Evolutionary conservation across 1,139 yeast genomes (phyloP).

Genomic region (Geotrichum siamense): DNA sequence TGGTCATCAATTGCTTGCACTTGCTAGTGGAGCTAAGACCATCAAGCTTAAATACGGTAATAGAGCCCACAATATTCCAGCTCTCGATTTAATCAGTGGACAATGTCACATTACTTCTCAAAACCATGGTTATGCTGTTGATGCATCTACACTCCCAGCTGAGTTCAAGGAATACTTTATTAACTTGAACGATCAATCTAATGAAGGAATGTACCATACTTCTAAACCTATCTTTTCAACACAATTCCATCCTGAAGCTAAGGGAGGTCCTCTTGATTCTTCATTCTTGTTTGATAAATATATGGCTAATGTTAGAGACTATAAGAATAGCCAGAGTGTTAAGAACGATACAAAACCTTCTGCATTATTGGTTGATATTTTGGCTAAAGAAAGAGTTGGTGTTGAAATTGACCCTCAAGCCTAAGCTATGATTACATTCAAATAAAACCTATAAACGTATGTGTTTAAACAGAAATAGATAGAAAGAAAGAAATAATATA

Average conservation of each 20-base stretch:
- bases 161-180: conserved; percentile 84
- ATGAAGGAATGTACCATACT: conserved; percentile 93
- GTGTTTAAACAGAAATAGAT: no score
- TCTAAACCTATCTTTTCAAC: conserved; percentile 86
- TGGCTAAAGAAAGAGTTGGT: conserved; percentile 78
- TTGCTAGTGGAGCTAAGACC: conserved; percentile 92
- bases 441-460: no score
- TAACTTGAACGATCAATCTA: conserved; percentile 88
- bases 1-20: conserved; percentile 92
- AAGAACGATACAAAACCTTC: conserved; percentile 44
- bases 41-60: conserved; percentile 92
- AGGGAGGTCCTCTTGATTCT: conserved; percentile 96
- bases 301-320: conserved; percentile 58
- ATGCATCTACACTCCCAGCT: conserved; percentile 61
- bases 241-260: conserved; percentile 98
- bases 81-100: conserved; percentile 81
- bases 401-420: conserved; percentile 34
- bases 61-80: conserved; percentile 97
- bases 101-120: conserved; percentile 96
- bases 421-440: no score
- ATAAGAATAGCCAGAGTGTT: conserved; percentile 40
- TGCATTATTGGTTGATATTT: conserved; percentile 63
- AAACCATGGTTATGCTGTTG: conserved; percentile 98
- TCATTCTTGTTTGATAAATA: conserved; percentile 85
- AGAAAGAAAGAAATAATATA: no score